These are phyloP conservation scores for Astragalus glycyphyllos DNA, from an alignment of 306 rosid species.

Conservation along the genomic window DNA sequence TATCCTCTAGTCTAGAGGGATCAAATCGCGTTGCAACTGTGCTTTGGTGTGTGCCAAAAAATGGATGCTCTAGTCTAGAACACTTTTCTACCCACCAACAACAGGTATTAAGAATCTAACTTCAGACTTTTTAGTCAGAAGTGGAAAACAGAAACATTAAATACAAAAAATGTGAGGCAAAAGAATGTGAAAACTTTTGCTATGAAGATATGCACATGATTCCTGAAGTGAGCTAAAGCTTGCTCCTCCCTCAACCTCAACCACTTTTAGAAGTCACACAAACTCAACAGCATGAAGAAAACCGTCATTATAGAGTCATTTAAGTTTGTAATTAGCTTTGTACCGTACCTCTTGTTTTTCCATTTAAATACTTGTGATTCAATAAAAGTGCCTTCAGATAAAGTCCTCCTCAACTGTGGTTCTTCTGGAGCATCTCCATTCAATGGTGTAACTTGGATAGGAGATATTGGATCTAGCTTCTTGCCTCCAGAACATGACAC, in stretches of 20 bases:
- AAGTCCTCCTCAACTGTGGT: conserved; percentile 48
- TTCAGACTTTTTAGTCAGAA: no score
- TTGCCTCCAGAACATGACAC: conserved; percentile 30
- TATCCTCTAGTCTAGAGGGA: no score
- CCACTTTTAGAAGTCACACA: not conserved
- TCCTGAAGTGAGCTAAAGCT: not conserved
- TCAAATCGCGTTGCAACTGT: no score
- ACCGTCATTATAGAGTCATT: not conserved
- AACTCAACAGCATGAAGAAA: conserved; percentile 39
- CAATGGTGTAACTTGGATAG: conserved; percentile 48
- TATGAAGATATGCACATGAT: no score
- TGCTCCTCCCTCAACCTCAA: not conserved
- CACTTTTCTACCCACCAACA: no score
- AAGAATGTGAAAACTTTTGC: no score
- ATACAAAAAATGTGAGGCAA: no score
- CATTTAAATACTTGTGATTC: conserved; percentile 37
- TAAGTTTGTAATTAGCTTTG: not conserved
- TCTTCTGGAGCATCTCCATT: conserved; percentile 40
- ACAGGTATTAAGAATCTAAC: no score
- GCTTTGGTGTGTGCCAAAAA: no score
- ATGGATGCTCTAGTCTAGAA: no score
- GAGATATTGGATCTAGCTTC: conserved; percentile 43
- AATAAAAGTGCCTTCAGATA: conserved; percentile 26
- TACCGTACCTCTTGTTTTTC: conserved; percentile 20
- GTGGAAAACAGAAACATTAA: no score